These are phyloP conservation scores for Dictyostelium purpureum DNA, from an alignment of 78 protist species.

Conservation along the genomic window DNA sequence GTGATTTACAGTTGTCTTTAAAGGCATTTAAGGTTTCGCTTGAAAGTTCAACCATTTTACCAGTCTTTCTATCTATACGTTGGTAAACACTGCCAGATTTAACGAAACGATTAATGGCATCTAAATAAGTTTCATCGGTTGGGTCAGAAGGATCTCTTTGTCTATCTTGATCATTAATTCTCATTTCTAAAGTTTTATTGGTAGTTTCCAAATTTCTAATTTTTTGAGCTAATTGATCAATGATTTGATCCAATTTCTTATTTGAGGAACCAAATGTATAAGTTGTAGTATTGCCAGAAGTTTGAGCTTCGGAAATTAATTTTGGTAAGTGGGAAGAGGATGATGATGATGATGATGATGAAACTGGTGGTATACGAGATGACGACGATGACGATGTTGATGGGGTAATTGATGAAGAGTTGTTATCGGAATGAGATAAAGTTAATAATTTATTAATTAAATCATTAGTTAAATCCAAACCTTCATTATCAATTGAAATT, in stretches of 20 bases:
- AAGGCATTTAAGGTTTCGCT: neutral
- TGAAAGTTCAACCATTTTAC: neutral
- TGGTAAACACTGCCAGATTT: neutral
- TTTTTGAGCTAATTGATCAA: neutral
- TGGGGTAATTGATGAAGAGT: neutral
- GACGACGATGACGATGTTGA: neutral
- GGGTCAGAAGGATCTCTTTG: constrained; percentile 7
- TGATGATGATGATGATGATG: neutral
- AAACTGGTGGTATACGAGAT: neutral
- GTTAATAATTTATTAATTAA: neutral
- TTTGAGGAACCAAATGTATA: neutral
- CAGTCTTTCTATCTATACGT: constrained; percentile 8
- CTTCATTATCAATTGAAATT: too few relatives aligned
- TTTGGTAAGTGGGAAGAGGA: neutral
- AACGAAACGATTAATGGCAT: neutral
- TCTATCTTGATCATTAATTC: neutral
- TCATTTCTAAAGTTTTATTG: constrained; percentile 1
- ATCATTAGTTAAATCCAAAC: too few relatives aligned
- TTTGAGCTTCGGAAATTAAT: neutral
- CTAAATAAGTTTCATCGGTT: constrained; percentile 10
- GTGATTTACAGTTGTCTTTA: constrained; percentile 9
- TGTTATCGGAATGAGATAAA: neutral
- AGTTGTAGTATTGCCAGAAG: neutral
- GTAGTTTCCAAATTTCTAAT: constrained; percentile 6
- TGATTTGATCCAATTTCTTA: constrained; percentile 4